Evolutionary conservation across 345 rosid species (phyloP), one percentile per base, ranked within the genome.

Genomic region (Eucalyptus erythrocorys): DNA sequence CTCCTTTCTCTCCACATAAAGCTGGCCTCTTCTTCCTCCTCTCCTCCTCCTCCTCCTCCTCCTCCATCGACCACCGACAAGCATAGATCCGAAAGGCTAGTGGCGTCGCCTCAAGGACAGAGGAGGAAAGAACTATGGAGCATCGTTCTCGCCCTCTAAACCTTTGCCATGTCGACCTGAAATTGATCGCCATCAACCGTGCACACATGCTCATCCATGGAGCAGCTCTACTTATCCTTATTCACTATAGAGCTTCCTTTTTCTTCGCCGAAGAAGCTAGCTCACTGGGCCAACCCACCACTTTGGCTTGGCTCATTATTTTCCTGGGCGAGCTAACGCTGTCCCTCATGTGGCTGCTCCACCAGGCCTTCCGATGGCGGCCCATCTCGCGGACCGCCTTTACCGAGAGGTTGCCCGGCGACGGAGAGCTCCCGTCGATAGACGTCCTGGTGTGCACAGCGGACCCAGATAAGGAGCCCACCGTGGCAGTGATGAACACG

Each of bases 371-470:
- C 59, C 87, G 91, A 6, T 91, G 92, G 95, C 80, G 90, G 37
- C 93, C 93, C 13, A 84, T 93, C 26, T 86, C 85, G 43, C 88
- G 94, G 37, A 90, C 90, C 1, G 82, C 59, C 49, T 92, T 90
- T 88, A 94, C 94, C 0, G 93, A 91, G 79, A 92, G 92, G 26
- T 85, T 93, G 61, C 90, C 91, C 5, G 87, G 71, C 17, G 87
- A 86, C 4, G 92, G 92, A 13, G 94, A 95, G 9, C 93, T 90
- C 37, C 99, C 98, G 0, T 92, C 88, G 17, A 12, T 97, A 48
- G 99, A 97, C n/a, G 93, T 97, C 89, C 94, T 97, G 85, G 88
- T 97, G 59, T 97, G 99, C 95, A 96, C 99, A 26, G 97, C 99
- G 26, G 98, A 96, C 91, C 99, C 99, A 0, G 92, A 91, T 90